phyloP scores from a whole-genome alignment of 1,284 basidiomycete species.

The Irpex lacteus region DNA sequence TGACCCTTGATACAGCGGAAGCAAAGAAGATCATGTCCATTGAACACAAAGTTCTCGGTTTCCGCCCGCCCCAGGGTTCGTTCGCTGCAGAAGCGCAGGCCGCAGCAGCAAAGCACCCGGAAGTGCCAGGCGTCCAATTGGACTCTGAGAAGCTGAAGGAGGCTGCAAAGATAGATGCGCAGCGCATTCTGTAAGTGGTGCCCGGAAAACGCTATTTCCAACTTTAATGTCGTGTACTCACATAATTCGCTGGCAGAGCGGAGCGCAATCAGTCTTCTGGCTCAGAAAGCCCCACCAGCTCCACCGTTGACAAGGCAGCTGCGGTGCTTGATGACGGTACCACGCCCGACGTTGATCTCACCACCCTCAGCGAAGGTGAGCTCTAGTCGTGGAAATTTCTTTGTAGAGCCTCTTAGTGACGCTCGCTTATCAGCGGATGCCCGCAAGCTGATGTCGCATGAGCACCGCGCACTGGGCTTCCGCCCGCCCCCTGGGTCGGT shows the following conservation, averaged over 20 bases:
- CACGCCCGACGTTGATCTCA: constrained; percentile 23
- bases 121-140: constrained; percentile 16
- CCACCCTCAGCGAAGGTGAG: constrained; percentile 23
- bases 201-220: background rate
- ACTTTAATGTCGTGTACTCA: background rate
- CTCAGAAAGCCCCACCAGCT: constrained; percentile 9
- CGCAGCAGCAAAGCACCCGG: constrained; percentile 33
- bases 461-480: constrained; percentile 33
- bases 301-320: constrained; percentile 11
- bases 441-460: constrained; percentile 30
- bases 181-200: constrained; percentile 23
- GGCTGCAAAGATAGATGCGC: constrained; percentile 28
- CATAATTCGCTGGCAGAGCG: constrained; percentile 13
- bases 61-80: constrained; percentile 35
- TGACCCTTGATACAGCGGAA: constrained; percentile 21
- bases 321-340: constrained; percentile 6
- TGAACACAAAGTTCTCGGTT: constrained; percentile 37
- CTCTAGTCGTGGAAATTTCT: background rate
- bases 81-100: constrained; percentile 37
- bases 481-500: constrained; percentile 15
- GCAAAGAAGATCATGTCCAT: constrained; percentile 35
- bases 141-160: constrained; percentile 25
- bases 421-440: constrained; percentile 21
- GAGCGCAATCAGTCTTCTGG: constrained; percentile 18
- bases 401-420: background rate